phyloP scores from a whole-genome alignment of 805 yeast genomes.

The Vanderwaltozyma verrucispora region DNA sequence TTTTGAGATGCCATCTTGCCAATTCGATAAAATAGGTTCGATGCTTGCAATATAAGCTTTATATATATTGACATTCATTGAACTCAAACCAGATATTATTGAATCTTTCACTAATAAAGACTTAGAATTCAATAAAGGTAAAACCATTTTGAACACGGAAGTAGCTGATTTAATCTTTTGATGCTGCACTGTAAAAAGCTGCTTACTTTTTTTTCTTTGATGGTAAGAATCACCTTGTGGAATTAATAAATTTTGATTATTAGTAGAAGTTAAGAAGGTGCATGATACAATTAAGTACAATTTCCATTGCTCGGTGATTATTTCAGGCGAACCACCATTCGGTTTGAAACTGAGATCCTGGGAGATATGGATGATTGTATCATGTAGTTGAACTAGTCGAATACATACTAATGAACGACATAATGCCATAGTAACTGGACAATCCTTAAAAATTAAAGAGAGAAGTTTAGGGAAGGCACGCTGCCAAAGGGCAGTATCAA shows the following conservation, averaged over 20 bases:
- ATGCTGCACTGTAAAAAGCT: conserved; percentile 71
- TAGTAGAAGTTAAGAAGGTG: conserved; percentile 80
- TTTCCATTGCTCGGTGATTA: conserved; percentile 78
- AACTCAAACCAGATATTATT: conserved; percentile 78
- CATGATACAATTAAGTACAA: conserved; percentile 85
- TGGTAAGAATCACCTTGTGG: conserved; percentile 38
- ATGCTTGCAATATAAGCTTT: conserved; percentile 69
- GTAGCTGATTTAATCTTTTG: conserved; percentile 89
- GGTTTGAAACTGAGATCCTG: conserved; percentile 30
- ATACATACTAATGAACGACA: conserved; percentile 88
- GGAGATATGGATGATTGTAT: conserved; percentile 48
- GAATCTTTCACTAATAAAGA: conserved; percentile 72
- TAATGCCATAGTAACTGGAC: conserved; percentile 90
- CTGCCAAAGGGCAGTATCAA: conserved; percentile 95
- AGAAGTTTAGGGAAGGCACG: conserved; percentile 71
- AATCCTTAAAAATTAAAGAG: conserved; percentile 58
- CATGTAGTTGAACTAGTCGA: conserved; percentile 76
- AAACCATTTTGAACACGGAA: conserved; percentile 76
- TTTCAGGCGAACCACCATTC: conserved; percentile 48
- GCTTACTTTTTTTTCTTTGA: conserved; percentile 71
- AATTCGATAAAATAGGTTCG: conserved; percentile 45
- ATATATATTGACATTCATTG: conserved; percentile 83
- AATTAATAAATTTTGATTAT: conserved; percentile 69
- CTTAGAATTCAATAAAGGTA: conserved; percentile 66
- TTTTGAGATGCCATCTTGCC: conserved; percentile 39